Percentiles rank a stretch among this genome's conserved stretches.
Conservation (phyloP, 768 basidiomycete species). For the Tylopilus rubrobrunneus region DNA sequence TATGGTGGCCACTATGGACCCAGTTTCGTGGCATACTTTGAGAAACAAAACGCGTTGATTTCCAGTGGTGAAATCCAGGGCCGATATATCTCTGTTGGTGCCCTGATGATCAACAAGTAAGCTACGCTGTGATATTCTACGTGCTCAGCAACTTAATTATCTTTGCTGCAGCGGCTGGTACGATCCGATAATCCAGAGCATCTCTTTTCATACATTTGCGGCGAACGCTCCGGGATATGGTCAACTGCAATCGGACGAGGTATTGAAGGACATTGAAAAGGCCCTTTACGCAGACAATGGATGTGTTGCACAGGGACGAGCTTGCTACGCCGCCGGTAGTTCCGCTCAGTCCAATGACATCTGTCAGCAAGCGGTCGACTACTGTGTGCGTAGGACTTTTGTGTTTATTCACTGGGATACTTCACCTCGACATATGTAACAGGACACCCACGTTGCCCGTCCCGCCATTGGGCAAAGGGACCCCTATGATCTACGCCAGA, state of each 20-base stretch:
- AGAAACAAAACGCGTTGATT: slow-evolving; percentile 57
- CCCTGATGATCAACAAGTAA: slow-evolving; percentile 64
- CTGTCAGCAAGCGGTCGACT: slow-evolving; percentile 48
- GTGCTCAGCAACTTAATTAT: neutral
- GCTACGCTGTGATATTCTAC: neutral
- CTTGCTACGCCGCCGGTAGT: slow-evolving; percentile 55
- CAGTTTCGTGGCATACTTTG: slow-evolving; percentile 59
- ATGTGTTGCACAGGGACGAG: slow-evolving; percentile 51
- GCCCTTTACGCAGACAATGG: slow-evolving; percentile 47
- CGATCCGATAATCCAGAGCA: slow-evolving; percentile 60
- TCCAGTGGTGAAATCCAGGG: slow-evolving; percentile 40
- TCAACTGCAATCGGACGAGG: slow-evolving; percentile 47
- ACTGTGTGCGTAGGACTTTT: slow-evolving; percentile 45
- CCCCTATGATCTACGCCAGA: slow-evolving; percentile 56
- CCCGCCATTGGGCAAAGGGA: slow-evolving; percentile 54
- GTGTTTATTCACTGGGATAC: neutral
- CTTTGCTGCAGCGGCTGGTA: slow-evolving; percentile 50
- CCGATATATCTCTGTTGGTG: slow-evolving; percentile 50
- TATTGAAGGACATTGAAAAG: slow-evolving; percentile 44
- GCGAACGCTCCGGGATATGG: slow-evolving; percentile 65
- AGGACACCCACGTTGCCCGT: slow-evolving; percentile 45
- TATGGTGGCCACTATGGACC: slow-evolving; percentile 71
- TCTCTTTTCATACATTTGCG: slow-evolving; percentile 59
- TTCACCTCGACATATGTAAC: neutral
- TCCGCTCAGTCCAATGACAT: slow-evolving; percentile 43